Evolutionary conservation across 1,284 basidiomycete species (phyloP), one percentile per base, ranked within the genome.

Genomic region (Ustilago nuda): DNA sequence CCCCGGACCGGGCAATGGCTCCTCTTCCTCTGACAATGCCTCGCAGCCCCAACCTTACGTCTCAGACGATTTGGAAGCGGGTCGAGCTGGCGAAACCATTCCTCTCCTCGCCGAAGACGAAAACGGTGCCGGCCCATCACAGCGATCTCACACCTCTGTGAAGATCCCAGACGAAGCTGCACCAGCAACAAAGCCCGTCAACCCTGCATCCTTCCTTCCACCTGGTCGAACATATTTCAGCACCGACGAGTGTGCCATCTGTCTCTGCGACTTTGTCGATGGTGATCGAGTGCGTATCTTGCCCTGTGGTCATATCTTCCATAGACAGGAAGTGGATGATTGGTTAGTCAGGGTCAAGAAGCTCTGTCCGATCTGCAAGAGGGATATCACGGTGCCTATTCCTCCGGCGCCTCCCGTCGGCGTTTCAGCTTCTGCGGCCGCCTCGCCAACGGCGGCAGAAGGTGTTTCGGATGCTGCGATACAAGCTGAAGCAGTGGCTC

Each of bases 331-430:
- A 63, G 79, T 84, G n/a, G 84, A 85, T 61, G 77, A 80, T 19
- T 85, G 84, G 84, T 70, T 85, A 19, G 70, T 78, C 13, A 59
- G 74, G n/a, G 72, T 81, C 39, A 79, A 82, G 61, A 84, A 84
- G 56, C 58, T 85, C 13, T 85, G 84, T 58, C 84, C 84, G 3
- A 84, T 84, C n/a, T 85, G 84, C 62, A 85, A 85, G 71, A 70
- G 82, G 15, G 84, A 85, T 41, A 78, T 84, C 32, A 82, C 78
- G 0, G 76, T 81, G 13, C 75, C 77, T 2, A 66, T 79, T 12
- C 80, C 80, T 2, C 75, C 72, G 3, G 68, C 74, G 5, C 78
- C 74, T 9, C 76, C 76, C 0, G 69, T 61, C 9, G 64, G 64
- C 0, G 51, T 68, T 0, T 12, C 62, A 0, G 48, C 58, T 15